These are phyloP conservation scores for Ogataea degrootiae DNA, from an alignment of 805 yeast genomes.

Conservation along the genomic window DNA sequence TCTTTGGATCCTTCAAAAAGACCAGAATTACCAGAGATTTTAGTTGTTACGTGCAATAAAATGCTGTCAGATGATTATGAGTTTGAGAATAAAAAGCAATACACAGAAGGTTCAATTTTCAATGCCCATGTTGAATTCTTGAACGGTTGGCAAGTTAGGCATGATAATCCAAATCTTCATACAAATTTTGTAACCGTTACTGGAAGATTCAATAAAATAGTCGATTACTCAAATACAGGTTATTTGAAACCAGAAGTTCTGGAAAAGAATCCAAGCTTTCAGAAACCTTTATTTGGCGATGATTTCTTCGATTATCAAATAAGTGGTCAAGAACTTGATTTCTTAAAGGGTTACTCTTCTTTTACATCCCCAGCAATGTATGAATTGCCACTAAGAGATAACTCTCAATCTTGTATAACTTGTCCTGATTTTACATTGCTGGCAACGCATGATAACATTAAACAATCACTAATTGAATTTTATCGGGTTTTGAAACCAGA, in stretches of 20 bases:
- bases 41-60: constrained; percentile 25
- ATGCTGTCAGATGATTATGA: constrained; percentile 16
- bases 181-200: constrained; percentile 26
- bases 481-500: constrained; percentile 27
- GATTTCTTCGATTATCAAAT: constrained; percentile 19
- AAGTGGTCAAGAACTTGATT: constrained; percentile 18
- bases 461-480: constrained; percentile 23
- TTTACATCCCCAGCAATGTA: constrained; percentile 25
- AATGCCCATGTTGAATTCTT: constrained; percentile 28
- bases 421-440: constrained; percentile 25
- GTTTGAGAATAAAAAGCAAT: constrained; percentile 3
- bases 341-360: constrained; percentile 28
- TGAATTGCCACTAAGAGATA: constrained; percentile 23
- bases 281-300: constrained; percentile 12
- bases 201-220: constrained; percentile 16
- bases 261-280: constrained; percentile 20
- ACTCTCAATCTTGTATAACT: constrained; percentile 25
- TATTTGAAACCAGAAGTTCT: constrained; percentile 13
- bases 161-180: constrained; percentile 24
- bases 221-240: constrained; percentile 23
- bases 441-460: constrained; percentile 15
- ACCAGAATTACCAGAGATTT: constrained; percentile 18
- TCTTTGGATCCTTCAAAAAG: constrained; percentile 16
- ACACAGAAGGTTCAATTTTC: constrained; percentile 16
- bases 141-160: constrained; percentile 31